These are phyloP conservation scores for Groenewaldozyma sp. DNA, from an alignment of 1,139 yeast species.

Conservation along the genomic window DNA sequence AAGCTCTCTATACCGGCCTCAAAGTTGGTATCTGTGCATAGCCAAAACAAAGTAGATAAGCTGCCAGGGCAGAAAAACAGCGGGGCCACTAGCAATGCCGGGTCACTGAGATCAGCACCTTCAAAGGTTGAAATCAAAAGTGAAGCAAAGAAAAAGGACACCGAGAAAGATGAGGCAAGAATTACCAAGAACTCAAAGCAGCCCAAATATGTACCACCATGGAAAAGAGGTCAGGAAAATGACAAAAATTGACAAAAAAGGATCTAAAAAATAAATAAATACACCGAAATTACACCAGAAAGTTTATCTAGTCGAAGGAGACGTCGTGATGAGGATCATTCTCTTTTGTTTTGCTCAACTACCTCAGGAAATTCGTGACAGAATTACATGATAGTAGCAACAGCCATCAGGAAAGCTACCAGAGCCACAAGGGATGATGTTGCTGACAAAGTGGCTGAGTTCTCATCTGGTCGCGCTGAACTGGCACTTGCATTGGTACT, in stretches of 20 bases:
- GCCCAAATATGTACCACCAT: constrained; percentile 15
- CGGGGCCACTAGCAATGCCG: neutral
- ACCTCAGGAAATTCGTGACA: too few relatives aligned
- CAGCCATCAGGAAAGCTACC: too few relatives aligned
- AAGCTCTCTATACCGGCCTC: neutral
- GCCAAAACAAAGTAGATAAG: too few relatives aligned
- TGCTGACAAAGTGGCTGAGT: too few relatives aligned
- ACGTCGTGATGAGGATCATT: too few relatives aligned
- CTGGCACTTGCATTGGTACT: neutral
- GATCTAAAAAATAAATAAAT: neutral
- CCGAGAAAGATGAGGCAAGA: neutral
- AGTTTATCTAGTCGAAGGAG: too few relatives aligned
- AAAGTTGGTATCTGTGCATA: neutral
- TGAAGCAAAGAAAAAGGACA: neutral
- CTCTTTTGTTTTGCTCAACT: too few relatives aligned
- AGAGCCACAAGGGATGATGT: too few relatives aligned
- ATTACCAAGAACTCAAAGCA: neutral
- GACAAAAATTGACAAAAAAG: neutral
- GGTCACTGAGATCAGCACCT: neutral
- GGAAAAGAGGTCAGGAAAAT: too few relatives aligned
- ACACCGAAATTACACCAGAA: neutral
- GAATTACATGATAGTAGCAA: too few relatives aligned
- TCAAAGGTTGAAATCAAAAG: neutral
- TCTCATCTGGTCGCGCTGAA: too few relatives aligned
- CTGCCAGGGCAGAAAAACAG: too few relatives aligned